These are phyloP conservation scores for Vigna radiata DNA, from an alignment of 306 rosid genomes.

Conservation along the genomic window DNA sequence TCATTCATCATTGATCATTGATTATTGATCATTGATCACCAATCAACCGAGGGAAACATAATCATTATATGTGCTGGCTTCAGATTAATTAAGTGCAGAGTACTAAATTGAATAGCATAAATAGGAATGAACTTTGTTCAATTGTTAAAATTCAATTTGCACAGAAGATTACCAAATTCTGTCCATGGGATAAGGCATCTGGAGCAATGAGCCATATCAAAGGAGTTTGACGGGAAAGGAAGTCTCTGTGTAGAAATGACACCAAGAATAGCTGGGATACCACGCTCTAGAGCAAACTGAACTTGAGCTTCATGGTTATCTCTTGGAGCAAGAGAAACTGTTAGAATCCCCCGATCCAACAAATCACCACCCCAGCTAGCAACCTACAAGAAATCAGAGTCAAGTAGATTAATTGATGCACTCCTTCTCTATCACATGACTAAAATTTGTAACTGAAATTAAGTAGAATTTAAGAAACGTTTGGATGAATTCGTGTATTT, in stretches of 20 bases:
- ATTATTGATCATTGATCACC: neutral
- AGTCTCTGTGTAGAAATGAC: conserved; percentile 96
- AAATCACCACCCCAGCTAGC: conserved; percentile 99
- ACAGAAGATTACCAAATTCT: conserved; percentile 78
- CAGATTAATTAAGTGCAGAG: neutral
- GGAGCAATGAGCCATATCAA: conserved; percentile 99
- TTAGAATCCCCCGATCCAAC: conserved; percentile 88
- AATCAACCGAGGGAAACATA: neutral
- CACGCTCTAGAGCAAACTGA: conserved; percentile 97
- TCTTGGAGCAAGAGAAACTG: conserved; percentile 97
- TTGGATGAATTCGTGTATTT: neutral
- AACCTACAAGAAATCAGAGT: conserved; percentile 61
- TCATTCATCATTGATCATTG: neutral
- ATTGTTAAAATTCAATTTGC: conserved; percentile 2
- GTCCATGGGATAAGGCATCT: conserved; percentile 99
- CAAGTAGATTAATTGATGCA: conserved; percentile 29
- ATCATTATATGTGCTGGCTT: neutral
- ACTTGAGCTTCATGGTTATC: conserved; percentile 99
- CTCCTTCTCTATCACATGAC: neutral
- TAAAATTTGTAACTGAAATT: conserved; percentile 22
- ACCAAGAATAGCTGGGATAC: conserved; percentile 97
- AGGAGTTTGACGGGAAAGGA: conserved; percentile 93
- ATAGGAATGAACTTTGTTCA: conserved; percentile 17
- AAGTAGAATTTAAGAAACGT: neutral
- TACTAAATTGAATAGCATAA: neutral